Base-by-base conservation (phyloP, 2,329 filamentous ascomycete genomes). In the Sclerotiophoma versabilis region DNA sequence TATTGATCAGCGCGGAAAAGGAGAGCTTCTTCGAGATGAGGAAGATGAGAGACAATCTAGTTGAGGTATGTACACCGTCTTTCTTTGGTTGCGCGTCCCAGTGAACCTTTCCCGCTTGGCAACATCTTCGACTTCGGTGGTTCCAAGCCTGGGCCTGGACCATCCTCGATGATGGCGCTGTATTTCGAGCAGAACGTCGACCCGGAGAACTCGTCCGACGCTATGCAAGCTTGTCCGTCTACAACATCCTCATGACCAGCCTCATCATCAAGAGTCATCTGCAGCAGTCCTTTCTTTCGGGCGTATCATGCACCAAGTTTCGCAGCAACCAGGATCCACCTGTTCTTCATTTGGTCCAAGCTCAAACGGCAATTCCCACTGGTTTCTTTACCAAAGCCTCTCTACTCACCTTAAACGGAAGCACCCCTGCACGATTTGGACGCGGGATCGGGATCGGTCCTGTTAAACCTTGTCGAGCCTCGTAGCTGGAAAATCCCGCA, bases 21-120 rank as follows among this genome's bases (percentile, higher is more conserved):
- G 93, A 99, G 77, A 89, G 90, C 65, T 99, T 99, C 77, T 98
- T 91, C 72, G 88, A 91, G 48, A 81, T 99, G 65, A 88, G 95
- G 70, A 85, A 87, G 58, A 87, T 88, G 84, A 81, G 85, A 36
- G 80, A 87, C 68, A 76, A 81, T 7, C 76, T 89, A 34, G 81
- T 88, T 22, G 77, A 82, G 74, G 82, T 83, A 74, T 57, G 76
- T 61, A 49, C 41, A 29, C 4, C 25, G n/a, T 49, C 32, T 60
- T 57, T 55, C 37, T 49, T 62, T 46, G 23, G 11, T 29, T 19
- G 17, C 39, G n/a, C 20, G 39, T 17, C 17, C n/a, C 7, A 11
- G 29, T 22, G 12, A 7, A 26, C 22, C 27, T 22, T 47, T 9
- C 34, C 5, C 12, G 20, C 38, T 37, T 23, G 30, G 25, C 34